Conservation (phyloP, 768 basidiomycete species). For the Nidula microcarpa region DNA sequence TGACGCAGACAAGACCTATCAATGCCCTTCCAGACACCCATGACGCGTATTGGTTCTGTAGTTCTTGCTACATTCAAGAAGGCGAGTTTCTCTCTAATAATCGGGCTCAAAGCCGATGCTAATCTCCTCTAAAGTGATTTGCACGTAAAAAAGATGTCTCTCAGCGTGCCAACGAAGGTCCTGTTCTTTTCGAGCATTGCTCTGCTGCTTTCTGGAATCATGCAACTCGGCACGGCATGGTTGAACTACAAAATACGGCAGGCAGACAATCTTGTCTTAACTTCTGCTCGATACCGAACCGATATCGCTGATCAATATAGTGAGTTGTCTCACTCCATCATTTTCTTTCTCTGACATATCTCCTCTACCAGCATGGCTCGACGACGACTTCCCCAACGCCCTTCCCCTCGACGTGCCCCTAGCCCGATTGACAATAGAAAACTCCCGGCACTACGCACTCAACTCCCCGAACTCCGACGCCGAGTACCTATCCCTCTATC, state of each 20-base stretch:
- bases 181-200: background rate
- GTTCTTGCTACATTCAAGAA: too few species aligned
- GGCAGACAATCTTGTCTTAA: background rate
- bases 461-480: background rate
- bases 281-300: background rate
- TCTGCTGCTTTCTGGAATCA: background rate
- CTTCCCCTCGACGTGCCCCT: background rate
- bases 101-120: background rate
- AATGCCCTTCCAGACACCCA: too few species aligned
- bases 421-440: slow-evolving; percentile 1
- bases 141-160: too few species aligned
- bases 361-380: background rate
- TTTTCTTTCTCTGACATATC: background rate
- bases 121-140: background rate
- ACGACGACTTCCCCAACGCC: background rate
- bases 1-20: too few species aligned
- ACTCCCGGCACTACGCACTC: slow-evolving; percentile 2
- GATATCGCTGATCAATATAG: background rate
- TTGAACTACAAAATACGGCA: background rate
- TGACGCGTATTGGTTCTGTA: too few species aligned
- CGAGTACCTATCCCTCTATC: slow-evolving; percentile 2
- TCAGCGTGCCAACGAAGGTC: background rate
- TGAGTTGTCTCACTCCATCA: background rate
- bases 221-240: slow-evolving; percentile 2
- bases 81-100: too few species aligned